These are phyloP conservation scores for Dioscorea cayenensis DNA, from an alignment of 116 monocot genomes.

Conservation along the genomic window DNA sequence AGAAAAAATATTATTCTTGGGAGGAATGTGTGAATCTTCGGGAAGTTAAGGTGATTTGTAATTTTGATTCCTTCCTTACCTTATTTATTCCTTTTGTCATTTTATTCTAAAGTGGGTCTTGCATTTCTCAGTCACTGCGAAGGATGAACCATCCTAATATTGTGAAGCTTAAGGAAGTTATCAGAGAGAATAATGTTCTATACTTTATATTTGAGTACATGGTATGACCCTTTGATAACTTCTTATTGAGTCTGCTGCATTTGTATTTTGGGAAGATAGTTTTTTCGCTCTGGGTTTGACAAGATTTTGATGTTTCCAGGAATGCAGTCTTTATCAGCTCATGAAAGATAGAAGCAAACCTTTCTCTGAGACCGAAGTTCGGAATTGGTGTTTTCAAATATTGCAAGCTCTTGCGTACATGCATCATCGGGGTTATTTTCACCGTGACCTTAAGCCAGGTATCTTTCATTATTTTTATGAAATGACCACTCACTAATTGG, in stretches of 20 bases:
- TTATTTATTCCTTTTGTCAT: not conserved
- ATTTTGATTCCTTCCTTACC: not conserved
- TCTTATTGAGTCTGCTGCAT: not conserved
- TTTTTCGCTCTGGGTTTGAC: not conserved
- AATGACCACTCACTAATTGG: too few relatives aligned
- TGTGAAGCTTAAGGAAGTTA: slow-evolving; percentile 73
- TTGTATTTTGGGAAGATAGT: too few relatives aligned
- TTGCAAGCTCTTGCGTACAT: slow-evolving; percentile 69
- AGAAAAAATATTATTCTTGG: slow-evolving; percentile 72
- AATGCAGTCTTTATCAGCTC: slow-evolving; percentile 65
- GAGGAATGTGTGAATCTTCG: slow-evolving; percentile 69
- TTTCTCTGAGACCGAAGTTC: slow-evolving; percentile 55
- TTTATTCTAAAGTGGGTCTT: not conserved
- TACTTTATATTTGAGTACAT: slow-evolving; percentile 73
- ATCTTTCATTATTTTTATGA: not conserved
- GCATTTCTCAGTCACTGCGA: slow-evolving; percentile 35
- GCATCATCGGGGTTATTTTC: slow-evolving; percentile 72
- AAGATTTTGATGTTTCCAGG: slow-evolving; percentile 21
- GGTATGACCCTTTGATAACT: slow-evolving; percentile 20
- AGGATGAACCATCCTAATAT: slow-evolving; percentile 77
- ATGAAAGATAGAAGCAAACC: slow-evolving; percentile 56
- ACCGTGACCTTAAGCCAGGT: slow-evolving; percentile 84
- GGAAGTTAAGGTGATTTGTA: slow-evolving; percentile 56
- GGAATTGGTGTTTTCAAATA: slow-evolving; percentile 73
- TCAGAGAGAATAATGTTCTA: slow-evolving; percentile 55